Percentiles rank a stretch among this genome's conserved stretches.
Evolutionary conservation across 1,139 yeast genomes (phyloP).

Genomic region (Yamadazyma pseudoaaseri): DNA sequence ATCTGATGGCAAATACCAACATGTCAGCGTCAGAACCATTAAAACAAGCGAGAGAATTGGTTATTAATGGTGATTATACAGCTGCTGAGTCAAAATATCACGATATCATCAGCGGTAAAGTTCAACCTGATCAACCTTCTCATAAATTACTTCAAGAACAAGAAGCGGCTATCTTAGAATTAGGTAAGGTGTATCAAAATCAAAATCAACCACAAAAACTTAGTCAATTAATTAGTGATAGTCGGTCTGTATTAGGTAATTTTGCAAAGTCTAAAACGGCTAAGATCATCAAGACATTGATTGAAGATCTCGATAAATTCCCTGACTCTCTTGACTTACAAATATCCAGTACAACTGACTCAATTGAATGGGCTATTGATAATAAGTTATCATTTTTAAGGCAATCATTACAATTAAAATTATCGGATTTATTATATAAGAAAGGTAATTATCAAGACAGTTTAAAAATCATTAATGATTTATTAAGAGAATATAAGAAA

Average conservation of each 20-base stretch:
- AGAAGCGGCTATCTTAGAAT: constrained; percentile 61
- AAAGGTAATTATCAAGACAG: constrained; percentile 71
- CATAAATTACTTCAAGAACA: constrained; percentile 37
- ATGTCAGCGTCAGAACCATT: constrained; percentile 29
- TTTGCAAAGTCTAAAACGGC: constrained; percentile 96
- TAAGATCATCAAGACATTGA: constrained; percentile 72
- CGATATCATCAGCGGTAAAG: constrained; percentile 11
- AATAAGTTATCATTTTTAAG: constrained; percentile 87
- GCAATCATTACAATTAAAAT: constrained; percentile 82
- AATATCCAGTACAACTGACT: constrained; percentile 70
- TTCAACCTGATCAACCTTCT: constrained; percentile 10
- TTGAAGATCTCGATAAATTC: constrained; percentile 73
- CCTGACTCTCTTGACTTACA: constrained; percentile 72
- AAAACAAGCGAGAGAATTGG: constrained; percentile 58
- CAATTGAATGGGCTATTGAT: constrained; percentile 83
- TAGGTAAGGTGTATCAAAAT: constrained; percentile 57
- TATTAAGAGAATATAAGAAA: constrained; percentile 84
- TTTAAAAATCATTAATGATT: constrained; percentile 63
- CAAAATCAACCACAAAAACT: constrained; percentile 50
- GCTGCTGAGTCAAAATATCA: constrained; percentile 52
- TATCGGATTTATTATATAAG: constrained; percentile 70
- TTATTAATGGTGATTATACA: constrained; percentile 42
- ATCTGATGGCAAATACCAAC: constrained; percentile 12
- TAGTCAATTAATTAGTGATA: constrained; percentile 60
- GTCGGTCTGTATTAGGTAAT: constrained; percentile 65